Conservation (phyloP, 805 yeast species). For the Zygoascus biomembranicola region DNA sequence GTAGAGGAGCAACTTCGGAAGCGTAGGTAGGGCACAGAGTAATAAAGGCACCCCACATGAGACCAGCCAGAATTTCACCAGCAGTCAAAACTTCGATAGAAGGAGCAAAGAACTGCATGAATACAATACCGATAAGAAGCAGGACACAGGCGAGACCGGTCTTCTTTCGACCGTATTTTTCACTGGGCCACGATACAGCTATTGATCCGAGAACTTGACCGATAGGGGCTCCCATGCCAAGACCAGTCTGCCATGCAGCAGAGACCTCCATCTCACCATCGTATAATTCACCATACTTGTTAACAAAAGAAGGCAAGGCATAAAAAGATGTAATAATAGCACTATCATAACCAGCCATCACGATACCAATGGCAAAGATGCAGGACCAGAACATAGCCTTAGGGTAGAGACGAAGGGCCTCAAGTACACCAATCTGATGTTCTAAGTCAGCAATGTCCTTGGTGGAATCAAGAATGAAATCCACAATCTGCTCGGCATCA, state of each 20-base stretch:
- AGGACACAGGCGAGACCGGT: constrained; percentile 33
- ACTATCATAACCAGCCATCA: constrained; percentile 45
- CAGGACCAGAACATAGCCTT: constrained; percentile 42
- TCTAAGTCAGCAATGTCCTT: constrained; percentile 19
- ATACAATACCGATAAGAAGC: constrained; percentile 34
- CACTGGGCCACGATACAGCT: constrained; percentile 37
- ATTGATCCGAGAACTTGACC: constrained; percentile 42
- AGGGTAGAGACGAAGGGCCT: constrained; percentile 36
- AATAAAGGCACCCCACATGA: constrained; percentile 51
- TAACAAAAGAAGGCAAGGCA: constrained; percentile 38
- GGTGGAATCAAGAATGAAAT: constrained; percentile 14
- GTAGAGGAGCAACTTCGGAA: constrained; percentile 49
- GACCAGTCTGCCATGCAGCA: constrained; percentile 25
- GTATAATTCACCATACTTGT: constrained; percentile 33
- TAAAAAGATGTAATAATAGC: constrained; percentile 36
- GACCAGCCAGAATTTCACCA: constrained; percentile 33
- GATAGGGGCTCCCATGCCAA: constrained; percentile 26
- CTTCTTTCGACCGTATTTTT: constrained; percentile 39
- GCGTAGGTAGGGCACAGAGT: constrained; percentile 47
- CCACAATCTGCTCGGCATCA: constrained; percentile 6
- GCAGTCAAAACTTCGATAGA: constrained; percentile 31
- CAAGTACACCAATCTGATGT: constrained; percentile 23
- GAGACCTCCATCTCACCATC: constrained; percentile 14
- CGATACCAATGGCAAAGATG: constrained; percentile 35
- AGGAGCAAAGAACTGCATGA: constrained; percentile 44